Percentiles rank a stretch among this genome's conserved stretches.
Evolutionary conservation across 2,329 filamentous ascomycete genomes (phyloP).

Genomic region (Claviceps quebecensis): DNA sequence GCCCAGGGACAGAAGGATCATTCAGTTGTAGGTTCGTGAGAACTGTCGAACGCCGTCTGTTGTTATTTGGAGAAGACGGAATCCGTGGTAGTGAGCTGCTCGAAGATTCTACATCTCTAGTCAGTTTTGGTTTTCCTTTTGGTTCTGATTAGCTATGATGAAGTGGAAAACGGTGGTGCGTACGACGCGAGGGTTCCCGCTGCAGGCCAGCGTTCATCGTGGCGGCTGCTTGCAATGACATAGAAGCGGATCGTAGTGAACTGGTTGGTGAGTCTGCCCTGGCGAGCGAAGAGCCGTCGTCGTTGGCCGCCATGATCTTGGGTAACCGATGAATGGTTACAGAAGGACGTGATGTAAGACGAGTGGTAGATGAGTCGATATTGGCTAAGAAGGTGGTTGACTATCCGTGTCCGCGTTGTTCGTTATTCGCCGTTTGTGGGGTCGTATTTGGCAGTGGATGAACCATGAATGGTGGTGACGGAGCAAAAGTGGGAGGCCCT

Average conservation of each 20-base stretch:
- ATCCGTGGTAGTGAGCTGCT: slow-evolving; percentile 34
- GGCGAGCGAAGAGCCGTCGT: slow-evolving; percentile 11
- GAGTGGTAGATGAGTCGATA: not conserved
- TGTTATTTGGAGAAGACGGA: slow-evolving; percentile 30
- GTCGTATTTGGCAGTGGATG: too few species aligned
- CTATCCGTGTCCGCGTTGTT: not conserved
- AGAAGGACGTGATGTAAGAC: not conserved
- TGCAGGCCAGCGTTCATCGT: slow-evolving; percentile 66
- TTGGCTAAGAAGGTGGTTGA: not conserved
- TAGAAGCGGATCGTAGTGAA: slow-evolving; percentile 50
- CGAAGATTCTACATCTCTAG: slow-evolving; percentile 29
- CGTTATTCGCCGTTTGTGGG: not conserved
- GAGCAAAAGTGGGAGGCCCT: too few species aligned
- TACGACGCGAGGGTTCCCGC: slow-evolving; percentile 46
- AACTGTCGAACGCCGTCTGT: slow-evolving; percentile 52
- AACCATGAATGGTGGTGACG: too few species aligned
- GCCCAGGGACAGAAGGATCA: slow-evolving; percentile 51
- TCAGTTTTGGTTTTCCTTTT: not conserved
- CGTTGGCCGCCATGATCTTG: slow-evolving; percentile 16
- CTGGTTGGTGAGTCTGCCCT: slow-evolving; percentile 39
- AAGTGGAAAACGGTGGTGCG: slow-evolving; percentile 2
- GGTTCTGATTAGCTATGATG: too few species aligned
- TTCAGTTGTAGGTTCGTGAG: slow-evolving; percentile 63
- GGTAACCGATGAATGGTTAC: not conserved
- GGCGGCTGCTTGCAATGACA: slow-evolving; percentile 62